Percentiles rank a stretch among this genome's conserved stretches.
Conservation (phyloP, 805 yeast genomes). For the Nakazawaea ishiwadae region DNA sequence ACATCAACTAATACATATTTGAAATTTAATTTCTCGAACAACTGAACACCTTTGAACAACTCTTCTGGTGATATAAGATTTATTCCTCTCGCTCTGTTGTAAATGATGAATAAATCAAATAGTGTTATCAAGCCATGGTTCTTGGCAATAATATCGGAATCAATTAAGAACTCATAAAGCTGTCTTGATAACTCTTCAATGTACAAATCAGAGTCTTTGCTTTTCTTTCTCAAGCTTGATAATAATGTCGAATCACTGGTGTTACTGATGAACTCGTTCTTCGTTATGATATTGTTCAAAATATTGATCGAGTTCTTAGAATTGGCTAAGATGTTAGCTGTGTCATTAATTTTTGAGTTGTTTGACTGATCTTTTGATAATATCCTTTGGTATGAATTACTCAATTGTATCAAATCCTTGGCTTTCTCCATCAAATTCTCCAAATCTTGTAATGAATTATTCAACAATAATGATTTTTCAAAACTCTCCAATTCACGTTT, state of each 20-base stretch:
- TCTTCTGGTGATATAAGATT: conserved; percentile 70
- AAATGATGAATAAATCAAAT: conserved; percentile 58
- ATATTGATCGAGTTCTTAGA: conserved; percentile 25
- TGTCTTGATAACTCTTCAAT: conserved; percentile 73
- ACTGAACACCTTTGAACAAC: conserved; percentile 53
- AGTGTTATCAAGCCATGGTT: conserved; percentile 59
- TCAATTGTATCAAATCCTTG: conserved; percentile 60
- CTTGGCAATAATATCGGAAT: conserved; percentile 36
- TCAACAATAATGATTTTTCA: conserved; percentile 57
- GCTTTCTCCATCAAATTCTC: conserved; percentile 76
- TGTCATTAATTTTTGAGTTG: conserved; percentile 18
- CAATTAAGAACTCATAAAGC: conserved; percentile 62
- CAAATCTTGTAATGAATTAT: conserved; percentile 69
- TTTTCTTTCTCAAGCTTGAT: conserved; percentile 12
- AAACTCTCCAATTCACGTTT: conserved; percentile 48
- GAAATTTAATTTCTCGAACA: conserved; percentile 43
- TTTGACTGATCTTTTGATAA: conserved; percentile 15
- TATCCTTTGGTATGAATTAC: conserved; percentile 33
- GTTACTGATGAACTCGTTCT: conserved; percentile 22
- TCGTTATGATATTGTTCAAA: conserved; percentile 23
- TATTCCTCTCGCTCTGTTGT: conserved; percentile 60
- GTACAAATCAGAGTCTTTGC: conserved; percentile 21
- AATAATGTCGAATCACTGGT: conserved; percentile 19
- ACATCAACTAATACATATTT: conserved; percentile 31
- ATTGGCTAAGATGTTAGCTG: conserved; percentile 21